Evolutionary conservation across 495 filamentous ascomycete genomes (phyloP).

Genomic region (Hypoxylon cercidicola): DNA sequence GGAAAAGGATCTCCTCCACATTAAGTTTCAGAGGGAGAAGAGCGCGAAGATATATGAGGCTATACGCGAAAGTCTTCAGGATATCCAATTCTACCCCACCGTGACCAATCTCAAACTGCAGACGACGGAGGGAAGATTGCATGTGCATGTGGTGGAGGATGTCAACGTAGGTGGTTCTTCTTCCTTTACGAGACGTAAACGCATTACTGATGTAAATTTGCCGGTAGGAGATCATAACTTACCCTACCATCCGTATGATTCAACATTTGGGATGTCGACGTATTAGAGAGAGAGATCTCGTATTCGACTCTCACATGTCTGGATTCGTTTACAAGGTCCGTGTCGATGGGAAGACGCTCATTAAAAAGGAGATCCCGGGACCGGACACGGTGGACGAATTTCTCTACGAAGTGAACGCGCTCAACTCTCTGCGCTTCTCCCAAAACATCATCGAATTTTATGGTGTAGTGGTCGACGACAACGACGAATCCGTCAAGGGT

Average conservation of each 20-base stretch:
- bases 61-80: conserved; percentile 87
- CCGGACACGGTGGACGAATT: conserved; percentile 98
- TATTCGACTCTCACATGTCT: conserved; percentile 92
- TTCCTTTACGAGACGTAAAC: background rate
- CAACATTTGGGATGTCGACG: conserved; percentile 76
- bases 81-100: conserved; percentile 94
- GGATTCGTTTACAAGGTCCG: conserved; percentile 97
- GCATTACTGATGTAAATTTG: conserved; percentile 31
- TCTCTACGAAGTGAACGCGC: conserved; percentile 95
- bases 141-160: conserved; percentile 99
- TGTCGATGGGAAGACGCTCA: conserved; percentile 72
- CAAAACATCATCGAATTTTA: conserved; percentile 87
- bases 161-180: conserved; percentile 67
- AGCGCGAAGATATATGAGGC: conserved; percentile 95
- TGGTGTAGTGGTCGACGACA: conserved; percentile 88
- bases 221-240: conserved; percentile 82
- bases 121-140: conserved; percentile 86
- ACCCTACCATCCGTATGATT: conserved; percentile 79
- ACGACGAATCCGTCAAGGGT: conserved; percentile 80
- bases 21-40: conserved; percentile 91
- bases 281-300: conserved; percentile 76
- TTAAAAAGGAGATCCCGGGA: conserved; percentile 98
- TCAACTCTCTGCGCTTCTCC: conserved; percentile 77
- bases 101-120: conserved; percentile 97
- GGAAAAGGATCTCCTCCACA: conserved; percentile 79